Conservation (phyloP, 176 grass and related monocot genomes). For the Oryza punctata region DNA sequence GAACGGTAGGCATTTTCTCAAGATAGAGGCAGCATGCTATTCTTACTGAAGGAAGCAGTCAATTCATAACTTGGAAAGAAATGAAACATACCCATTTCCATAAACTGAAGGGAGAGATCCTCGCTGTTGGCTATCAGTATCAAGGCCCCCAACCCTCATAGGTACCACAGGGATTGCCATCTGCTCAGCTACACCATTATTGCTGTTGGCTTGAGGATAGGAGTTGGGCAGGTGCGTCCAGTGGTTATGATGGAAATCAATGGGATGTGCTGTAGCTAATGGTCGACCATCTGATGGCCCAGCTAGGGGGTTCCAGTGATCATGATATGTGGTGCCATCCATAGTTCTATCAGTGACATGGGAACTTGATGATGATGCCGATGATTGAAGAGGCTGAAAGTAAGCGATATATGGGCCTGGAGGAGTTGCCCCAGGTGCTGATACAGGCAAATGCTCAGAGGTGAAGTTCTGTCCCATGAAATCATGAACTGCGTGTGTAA, state of each 20-base stretch:
- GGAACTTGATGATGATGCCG: slow-evolving; percentile 27
- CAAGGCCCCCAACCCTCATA: slow-evolving; percentile 35
- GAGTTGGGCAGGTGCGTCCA: slow-evolving; percentile 35
- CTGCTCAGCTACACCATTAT: slow-evolving; percentile 44
- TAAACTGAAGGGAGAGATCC: slow-evolving; percentile 40
- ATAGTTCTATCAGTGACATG: slow-evolving; percentile 29
- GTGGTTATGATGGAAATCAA: slow-evolving; percentile 48
- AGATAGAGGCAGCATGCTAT: not conserved
- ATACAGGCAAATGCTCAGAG: slow-evolving; percentile 22
- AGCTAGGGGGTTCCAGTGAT: slow-evolving; percentile 50
- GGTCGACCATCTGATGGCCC: slow-evolving; percentile 38
- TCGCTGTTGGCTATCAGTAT: slow-evolving; percentile 35
- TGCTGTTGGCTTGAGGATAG: slow-evolving; percentile 42
- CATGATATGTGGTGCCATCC: slow-evolving; percentile 54
- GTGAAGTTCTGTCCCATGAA: slow-evolving; percentile 38
- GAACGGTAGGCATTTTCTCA: not conserved
- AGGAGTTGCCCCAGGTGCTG: slow-evolving; percentile 31
- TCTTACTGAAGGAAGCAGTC: not conserved
- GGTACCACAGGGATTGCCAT: slow-evolving; percentile 30
- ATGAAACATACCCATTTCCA: slow-evolving; percentile 50
- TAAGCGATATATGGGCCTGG: slow-evolving; percentile 52
- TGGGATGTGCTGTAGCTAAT: slow-evolving; percentile 26
- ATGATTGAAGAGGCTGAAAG: slow-evolving; percentile 34
- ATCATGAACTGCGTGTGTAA: slow-evolving; percentile 58
- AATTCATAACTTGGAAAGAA: slow-evolving; percentile 1